Conservation (phyloP, 2,329 filamentous ascomycete genomes). For the Fusarium udum region DNA sequence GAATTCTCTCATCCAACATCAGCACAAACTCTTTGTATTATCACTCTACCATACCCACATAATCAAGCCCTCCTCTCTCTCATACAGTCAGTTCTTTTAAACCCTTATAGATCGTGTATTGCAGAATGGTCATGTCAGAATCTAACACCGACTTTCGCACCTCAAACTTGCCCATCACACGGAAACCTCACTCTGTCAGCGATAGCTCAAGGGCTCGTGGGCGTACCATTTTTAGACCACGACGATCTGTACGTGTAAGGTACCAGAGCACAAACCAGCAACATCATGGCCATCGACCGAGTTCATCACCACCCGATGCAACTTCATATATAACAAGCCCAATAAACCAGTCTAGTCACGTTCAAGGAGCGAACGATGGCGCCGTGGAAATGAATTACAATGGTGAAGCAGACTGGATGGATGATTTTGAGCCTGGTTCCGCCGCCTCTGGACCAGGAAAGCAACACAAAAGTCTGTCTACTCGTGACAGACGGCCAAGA, state of each 20-base stretch:
- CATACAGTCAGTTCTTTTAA: constrained; percentile 39
- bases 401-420: not conserved
- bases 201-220: constrained; percentile 38
- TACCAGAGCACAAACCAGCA: constrained; percentile 14
- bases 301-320: constrained; percentile 5
- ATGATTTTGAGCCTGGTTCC: not conserved
- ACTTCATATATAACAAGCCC: not conserved
- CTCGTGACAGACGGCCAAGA: not conserved
- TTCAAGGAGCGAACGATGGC: not conserved
- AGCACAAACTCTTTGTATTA: constrained; percentile 25
- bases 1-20: not conserved
- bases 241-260: constrained; percentile 38
- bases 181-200: constrained; percentile 10
- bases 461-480: not conserved
- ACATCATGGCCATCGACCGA: not conserved
- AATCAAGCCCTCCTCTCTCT: not conserved
- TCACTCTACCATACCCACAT: constrained; percentile 9
- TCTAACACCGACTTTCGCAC: constrained; percentile 42
- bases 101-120: constrained; percentile 12
- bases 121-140: constrained; percentile 45
- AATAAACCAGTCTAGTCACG: not conserved
- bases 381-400: not conserved
- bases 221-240: constrained; percentile 42
- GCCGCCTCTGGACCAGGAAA: not conserved
- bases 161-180: constrained; percentile 26